Conservation (phyloP, 495 filamentous ascomycete genomes). For the Daldinia vernicosa region DNA sequence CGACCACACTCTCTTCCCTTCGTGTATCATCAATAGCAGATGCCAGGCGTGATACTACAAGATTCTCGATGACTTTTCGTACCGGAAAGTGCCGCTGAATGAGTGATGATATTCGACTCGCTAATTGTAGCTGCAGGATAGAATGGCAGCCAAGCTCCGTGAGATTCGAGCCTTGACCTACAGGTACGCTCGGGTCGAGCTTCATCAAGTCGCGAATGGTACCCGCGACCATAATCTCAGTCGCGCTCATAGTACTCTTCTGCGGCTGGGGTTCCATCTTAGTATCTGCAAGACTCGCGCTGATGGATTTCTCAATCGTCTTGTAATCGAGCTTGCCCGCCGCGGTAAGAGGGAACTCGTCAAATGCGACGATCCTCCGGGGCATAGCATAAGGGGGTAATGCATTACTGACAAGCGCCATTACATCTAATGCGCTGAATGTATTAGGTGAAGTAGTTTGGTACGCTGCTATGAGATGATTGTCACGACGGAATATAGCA, state of each 20-base stretch:
- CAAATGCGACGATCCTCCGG: background rate
- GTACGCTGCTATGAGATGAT: background rate
- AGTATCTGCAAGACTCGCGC: background rate
- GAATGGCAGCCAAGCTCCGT: background rate
- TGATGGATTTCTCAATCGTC: background rate
- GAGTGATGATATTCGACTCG: background rate
- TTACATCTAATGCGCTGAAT: background rate
- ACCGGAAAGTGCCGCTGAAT: background rate
- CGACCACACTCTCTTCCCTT: background rate
- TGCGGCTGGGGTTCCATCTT: background rate
- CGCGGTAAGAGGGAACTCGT: background rate
- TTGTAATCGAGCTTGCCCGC: background rate
- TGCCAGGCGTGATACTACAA: background rate
- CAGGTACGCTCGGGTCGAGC: background rate
- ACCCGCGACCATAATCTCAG: background rate
- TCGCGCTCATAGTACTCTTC: background rate
- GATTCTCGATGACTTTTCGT: background rate
- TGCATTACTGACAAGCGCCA: background rate
- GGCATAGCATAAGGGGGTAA: background rate
- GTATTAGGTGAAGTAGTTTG: background rate
- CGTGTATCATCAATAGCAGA: background rate
- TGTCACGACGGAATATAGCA: background rate
- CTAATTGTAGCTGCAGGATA: background rate
- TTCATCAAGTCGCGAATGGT: background rate
- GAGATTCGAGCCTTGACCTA: background rate